Evolutionary conservation across 345 rosid species (phyloP), one percentile per base, ranked within the genome.

Genomic region (Dipteronia sinensis): DNA sequence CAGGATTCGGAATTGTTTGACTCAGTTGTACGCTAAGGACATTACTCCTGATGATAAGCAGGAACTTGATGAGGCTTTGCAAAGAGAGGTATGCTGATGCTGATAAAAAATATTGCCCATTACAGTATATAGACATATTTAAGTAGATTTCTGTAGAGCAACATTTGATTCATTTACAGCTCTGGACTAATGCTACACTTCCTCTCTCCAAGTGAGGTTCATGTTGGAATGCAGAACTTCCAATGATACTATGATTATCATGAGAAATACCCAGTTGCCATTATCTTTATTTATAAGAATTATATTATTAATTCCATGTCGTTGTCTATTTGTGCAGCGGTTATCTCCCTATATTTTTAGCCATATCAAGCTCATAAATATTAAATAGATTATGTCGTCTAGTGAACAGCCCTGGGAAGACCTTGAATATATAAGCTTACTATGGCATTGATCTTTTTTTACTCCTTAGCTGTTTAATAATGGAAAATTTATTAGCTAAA

Each of bases 51-150:
- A 96, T 83, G 99, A 96, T 82, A 92, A 94, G 82, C 98, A 92
- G 85, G 99, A 96, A 86, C 98, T 96, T 47, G 99, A 96, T 71
- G 99, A 96, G 90, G 98, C 99, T 69, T 84, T 96, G 31, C 98
- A 94, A 71, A 84, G 99, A 81, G 99, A 94, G 98, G 98, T 96
- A 82, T 55, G 75, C 22, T 61, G 77, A 55, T 72, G 42, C 12
- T 73, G 55, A 38, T 77, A 25, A 7, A 1, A 22, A 46, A 17
- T 49, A 61, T 56, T 23, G 22, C 9, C 67, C 25, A 16, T 47
- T 3, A 58, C 10, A 55, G 13, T 53, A 27, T 47, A 17, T 69
- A 63, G 65, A 58, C 58, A 19, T 19, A 63, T 72, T 16, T 69
- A 61, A 59, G 17, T 34, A 40, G 16, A 17, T n/a, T 22, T 74